Evolutionary conservation across 2,329 filamentous ascomycete genomes (phyloP).

Genomic region (Rutstroemia sp.): DNA sequence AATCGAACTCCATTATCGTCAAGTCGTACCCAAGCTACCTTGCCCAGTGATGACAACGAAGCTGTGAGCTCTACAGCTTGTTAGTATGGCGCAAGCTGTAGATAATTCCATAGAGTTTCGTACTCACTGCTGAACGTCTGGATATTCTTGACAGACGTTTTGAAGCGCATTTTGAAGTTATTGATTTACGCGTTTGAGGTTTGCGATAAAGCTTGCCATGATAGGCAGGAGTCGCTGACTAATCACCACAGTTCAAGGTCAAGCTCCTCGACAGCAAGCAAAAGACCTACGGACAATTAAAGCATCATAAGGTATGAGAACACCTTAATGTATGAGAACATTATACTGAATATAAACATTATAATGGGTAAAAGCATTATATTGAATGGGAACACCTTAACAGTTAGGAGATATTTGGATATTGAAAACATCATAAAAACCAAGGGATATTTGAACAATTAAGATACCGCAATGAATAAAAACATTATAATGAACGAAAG

Average conservation of each 20-base stretch:
- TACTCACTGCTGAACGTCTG: slow-evolving; percentile 56
- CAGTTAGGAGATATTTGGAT: no score
- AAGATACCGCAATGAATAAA: no score
- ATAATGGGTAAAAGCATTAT: no score
- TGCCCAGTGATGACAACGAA: slow-evolving; percentile 51
- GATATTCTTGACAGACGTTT: slow-evolving; percentile 58
- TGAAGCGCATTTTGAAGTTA: slow-evolving; percentile 51
- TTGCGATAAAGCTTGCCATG: not conserved
- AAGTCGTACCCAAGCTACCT: slow-evolving; percentile 49
- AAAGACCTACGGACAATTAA: no score
- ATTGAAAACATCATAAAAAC: no score
- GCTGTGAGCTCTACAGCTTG: slow-evolving; percentile 49
- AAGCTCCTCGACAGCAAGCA: no score
- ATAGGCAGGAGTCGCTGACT: slow-evolving; percentile 1
- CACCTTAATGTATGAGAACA: no score
- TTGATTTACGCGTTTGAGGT: not conserved
- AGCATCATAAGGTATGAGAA: no score
- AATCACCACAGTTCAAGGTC: not conserved
- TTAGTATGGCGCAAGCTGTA: slow-evolving; percentile 2
- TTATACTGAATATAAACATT: no score
- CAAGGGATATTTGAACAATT: no score
- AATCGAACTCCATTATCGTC: slow-evolving; percentile 85
- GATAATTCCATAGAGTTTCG: not conserved
- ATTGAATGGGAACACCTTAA: no score
- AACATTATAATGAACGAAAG: no score